These are phyloP conservation scores for Pythium graminicola DNA, from an alignment of 352 stramenopile genomes.

Conservation along the genomic window DNA sequence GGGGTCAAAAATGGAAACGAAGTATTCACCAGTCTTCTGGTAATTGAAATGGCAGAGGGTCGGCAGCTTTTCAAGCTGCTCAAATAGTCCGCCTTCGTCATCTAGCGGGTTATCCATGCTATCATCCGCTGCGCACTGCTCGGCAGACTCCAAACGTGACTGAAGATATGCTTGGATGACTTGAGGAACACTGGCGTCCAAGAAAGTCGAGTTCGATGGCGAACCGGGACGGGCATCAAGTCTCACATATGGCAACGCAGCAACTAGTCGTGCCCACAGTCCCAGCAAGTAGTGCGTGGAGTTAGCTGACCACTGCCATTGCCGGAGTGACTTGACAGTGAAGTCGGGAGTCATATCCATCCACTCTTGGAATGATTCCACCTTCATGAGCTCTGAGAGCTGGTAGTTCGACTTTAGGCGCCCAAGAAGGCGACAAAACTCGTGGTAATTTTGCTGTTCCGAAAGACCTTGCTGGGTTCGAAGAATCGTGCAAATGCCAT, in stretches of 20 bases:
- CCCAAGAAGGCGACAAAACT: conserved; percentile 97
- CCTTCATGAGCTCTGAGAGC: conserved; percentile 95
- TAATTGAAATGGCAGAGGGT: conserved; percentile 98
- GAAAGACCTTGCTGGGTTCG: conserved; percentile 93
- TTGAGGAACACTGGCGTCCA: conserved; percentile 67
- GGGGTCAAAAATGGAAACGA: conserved; percentile 93
- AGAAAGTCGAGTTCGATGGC: conserved; percentile 50
- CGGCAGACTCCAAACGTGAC: conserved; percentile 92
- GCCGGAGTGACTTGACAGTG: conserved; percentile 94
- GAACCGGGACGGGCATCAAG: conserved; percentile 52
- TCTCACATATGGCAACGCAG: conserved; percentile 94
- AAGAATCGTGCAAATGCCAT: conserved; percentile 93
- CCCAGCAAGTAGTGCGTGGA: conserved; percentile 96
- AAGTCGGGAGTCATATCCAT: conserved; percentile 94
- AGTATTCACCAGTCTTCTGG: conserved; percentile 86
- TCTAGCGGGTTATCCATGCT: conserved; percentile 95
- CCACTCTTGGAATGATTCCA: conserved; percentile 96
- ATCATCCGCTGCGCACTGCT: conserved; percentile 91
- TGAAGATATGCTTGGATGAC: conserved; percentile 96
- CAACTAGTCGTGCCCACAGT: conserved; percentile 94
- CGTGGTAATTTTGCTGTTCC: conserved; percentile 98
- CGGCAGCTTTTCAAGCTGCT: conserved; percentile 96
- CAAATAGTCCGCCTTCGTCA: conserved; percentile 94
- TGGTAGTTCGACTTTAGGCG: conserved; percentile 98
- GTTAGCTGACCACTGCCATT: conserved; percentile 94